Percentiles rank a stretch among this genome's conserved stretches.
Conservation (phyloP, 1,284 basidiomycete genomes). For the Pseudozyma tsukubaensis region DNA sequence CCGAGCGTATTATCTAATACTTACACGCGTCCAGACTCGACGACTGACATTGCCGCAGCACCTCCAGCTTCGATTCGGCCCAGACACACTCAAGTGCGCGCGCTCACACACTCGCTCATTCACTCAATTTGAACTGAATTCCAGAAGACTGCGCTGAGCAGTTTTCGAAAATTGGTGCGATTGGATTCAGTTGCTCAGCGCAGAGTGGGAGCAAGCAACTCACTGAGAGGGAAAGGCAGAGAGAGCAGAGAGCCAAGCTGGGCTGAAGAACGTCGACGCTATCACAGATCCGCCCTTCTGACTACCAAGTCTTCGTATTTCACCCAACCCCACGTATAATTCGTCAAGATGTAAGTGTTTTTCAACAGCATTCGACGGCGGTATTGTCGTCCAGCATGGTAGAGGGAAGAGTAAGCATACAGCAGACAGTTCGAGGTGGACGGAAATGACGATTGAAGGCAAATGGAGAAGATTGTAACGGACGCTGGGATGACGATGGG, state of each 20-base stretch:
- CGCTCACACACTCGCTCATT: no score
- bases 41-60: slow-evolving; percentile 51
- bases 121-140: no score
- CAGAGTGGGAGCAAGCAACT: neutral
- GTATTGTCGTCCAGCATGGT: neutral
- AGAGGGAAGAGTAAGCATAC: neutral
- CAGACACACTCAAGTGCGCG: neutral
- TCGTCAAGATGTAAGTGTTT: slow-evolving; percentile 53
- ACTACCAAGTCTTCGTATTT: slow-evolving; percentile 50
- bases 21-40: neutral
- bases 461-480: no score
- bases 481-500: no score
- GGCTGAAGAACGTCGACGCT: slow-evolving; percentile 34
- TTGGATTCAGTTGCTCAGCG: no score
- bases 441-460: no score
- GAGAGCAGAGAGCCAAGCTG: neutral
- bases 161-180: no score
- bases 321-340: slow-evolving; percentile 33
- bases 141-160: no score
- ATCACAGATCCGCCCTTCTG: slow-evolving; percentile 28
- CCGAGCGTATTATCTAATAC: slow-evolving; percentile 17
- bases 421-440: no score
- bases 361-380: neutral
- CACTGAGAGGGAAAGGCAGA: neutral
- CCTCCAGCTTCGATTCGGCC: neutral